phyloP scores from a whole-genome alignment of 2,329 filamentous ascomycete species.

The Hortaea sp. region DNA sequence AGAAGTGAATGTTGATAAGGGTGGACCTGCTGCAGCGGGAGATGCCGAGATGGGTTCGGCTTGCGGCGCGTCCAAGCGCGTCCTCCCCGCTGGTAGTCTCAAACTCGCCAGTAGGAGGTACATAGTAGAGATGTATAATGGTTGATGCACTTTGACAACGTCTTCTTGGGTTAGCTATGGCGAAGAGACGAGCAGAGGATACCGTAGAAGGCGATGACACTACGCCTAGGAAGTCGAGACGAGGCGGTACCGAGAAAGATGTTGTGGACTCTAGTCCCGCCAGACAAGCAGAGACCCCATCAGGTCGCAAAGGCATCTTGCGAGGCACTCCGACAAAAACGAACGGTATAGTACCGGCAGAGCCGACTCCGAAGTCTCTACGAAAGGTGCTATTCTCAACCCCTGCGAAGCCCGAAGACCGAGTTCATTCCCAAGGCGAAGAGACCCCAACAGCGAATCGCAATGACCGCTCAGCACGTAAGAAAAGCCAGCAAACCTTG shows the following conservation, averaged over 20 bases:
- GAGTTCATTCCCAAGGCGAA: slow-evolving; percentile 8
- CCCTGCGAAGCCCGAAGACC: slow-evolving; percentile 26
- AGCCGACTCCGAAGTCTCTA: slow-evolving; percentile 33
- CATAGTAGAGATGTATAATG: no score
- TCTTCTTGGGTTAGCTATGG: slow-evolving; percentile 9
- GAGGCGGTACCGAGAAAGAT: slow-evolving; percentile 5
- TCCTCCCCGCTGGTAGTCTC: neutral
- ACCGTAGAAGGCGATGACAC: slow-evolving; percentile 11
- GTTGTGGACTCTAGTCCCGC: slow-evolving; percentile 5
- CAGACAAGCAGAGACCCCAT: slow-evolving; percentile 19
- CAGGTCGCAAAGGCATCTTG: slow-evolving; percentile 23
- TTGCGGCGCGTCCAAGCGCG: neutral
- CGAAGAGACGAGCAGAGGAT: slow-evolving; percentile 13
- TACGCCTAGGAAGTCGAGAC: slow-evolving; percentile 17
- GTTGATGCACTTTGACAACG: neutral
- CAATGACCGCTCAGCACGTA: slow-evolving; percentile 74
- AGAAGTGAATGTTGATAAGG: neutral
- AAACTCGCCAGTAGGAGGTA: no score
- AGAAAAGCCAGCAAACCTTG: slow-evolving; percentile 70
- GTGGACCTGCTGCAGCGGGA: neutral
- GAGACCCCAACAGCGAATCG: slow-evolving; percentile 46
- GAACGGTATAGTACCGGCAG: slow-evolving; percentile 14
- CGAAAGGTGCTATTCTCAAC: slow-evolving; percentile 39
- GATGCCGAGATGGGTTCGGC: neutral
- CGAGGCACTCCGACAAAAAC: slow-evolving; percentile 19